Conservation (phyloP, 225 moss, liverwort and hornwort species). For the Marchantia polymorpha region DNA sequence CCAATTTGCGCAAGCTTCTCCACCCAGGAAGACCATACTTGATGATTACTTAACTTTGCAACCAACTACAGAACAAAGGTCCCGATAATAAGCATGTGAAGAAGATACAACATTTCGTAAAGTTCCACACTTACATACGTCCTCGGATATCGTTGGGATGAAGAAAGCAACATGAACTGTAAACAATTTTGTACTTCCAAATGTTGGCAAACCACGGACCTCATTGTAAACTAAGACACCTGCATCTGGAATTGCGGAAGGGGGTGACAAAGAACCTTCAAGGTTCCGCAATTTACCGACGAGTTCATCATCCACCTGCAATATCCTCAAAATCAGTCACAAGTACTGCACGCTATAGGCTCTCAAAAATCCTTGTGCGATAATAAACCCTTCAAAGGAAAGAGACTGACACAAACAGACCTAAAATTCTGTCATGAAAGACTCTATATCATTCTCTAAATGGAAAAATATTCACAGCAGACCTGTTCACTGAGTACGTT, state of each 20-base stretch:
- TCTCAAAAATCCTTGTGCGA: not conserved
- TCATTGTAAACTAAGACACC: constrained; percentile 45
- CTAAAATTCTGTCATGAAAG: not conserved
- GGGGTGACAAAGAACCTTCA: constrained; percentile 38
- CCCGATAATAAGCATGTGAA: not conserved
- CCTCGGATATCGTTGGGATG: too few species aligned
- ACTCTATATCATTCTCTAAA: not conserved
- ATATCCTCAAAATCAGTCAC: not conserved
- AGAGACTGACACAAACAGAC: not conserved
- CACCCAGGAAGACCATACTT: constrained; percentile 66
- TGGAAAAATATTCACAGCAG: constrained; percentile 15
- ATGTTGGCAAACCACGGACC: constrained; percentile 12
- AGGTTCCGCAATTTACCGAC: constrained; percentile 22
- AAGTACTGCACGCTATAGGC: not conserved
- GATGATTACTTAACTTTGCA: constrained; percentile 52
- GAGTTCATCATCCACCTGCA: constrained; percentile 35
- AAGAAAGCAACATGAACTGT: too few species aligned
- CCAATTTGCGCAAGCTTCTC: constrained; percentile 76
- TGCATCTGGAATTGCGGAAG: constrained; percentile 46
- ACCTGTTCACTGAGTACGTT: constrained; percentile 53
- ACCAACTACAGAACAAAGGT: constrained; percentile 37
- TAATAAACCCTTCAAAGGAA: not conserved
- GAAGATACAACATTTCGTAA: not conserved
- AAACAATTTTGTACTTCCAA: too few species aligned
- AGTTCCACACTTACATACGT: not conserved